phyloP scores from a whole-genome alignment of 2,329 filamentous ascomycete species.

The Fusarium sp. region DNA sequence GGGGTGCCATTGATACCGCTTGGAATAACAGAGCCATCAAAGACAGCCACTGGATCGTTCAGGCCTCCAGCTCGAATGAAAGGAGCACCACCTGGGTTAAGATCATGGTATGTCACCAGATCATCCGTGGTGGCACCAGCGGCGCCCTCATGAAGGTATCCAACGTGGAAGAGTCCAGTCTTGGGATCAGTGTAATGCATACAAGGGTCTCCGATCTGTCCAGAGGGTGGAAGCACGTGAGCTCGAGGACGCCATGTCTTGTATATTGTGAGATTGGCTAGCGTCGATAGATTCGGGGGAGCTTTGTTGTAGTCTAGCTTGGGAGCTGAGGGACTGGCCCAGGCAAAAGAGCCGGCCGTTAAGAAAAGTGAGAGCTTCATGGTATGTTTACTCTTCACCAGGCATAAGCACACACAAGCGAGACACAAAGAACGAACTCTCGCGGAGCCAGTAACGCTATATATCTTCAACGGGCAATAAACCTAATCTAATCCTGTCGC shows the following conservation, averaged over 20 bases:
- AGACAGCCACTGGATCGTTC: constrained; percentile 52
- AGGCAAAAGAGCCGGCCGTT: constrained; percentile 34
- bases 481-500: constrained; percentile 16
- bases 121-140: constrained; percentile 58
- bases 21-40: constrained; percentile 61
- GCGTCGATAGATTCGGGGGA: constrained; percentile 56
- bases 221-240: constrained; percentile 57
- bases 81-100: constrained; percentile 56
- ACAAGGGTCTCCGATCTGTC: constrained; percentile 59
- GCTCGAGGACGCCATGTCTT: constrained; percentile 54
- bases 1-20: constrained; percentile 58
- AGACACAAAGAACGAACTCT: not conserved
- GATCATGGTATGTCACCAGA: constrained; percentile 55
- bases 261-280: constrained; percentile 54
- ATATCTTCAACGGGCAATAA: constrained; percentile 12
- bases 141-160: constrained; percentile 56
- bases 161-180: constrained; percentile 60
- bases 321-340: constrained; percentile 30
- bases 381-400: not conserved
- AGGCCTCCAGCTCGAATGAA: constrained; percentile 57
- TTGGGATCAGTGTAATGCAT: constrained; percentile 61
- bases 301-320: constrained; percentile 53
- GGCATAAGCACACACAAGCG: not conserved
- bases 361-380: constrained; percentile 39
- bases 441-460: constrained; percentile 23